Evolutionary conservation across 2,329 filamentous ascomycete genomes (phyloP), one percentile per base, ranked within the genome.

Genomic region (Claviceps digitariae): DNA sequence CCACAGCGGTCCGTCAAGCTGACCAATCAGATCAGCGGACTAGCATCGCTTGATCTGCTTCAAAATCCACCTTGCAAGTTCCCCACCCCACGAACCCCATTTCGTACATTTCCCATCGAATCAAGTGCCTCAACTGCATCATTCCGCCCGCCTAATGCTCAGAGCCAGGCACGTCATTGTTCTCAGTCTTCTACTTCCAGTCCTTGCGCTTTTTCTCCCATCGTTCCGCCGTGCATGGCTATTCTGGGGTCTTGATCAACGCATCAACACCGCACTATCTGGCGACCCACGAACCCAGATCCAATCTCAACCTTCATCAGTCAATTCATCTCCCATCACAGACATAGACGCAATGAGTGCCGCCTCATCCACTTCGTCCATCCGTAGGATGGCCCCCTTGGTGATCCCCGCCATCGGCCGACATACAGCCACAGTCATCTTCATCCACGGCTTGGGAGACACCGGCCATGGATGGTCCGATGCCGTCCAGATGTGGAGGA

Each of bases 351-450:
- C 50, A 21, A 51, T 51, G 49, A 53, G 29, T 36, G 43, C 49
- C 36, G 59, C 63, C n/a, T 54, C 54, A 25, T 49, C 51, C 61
- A 52, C 64, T 43, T 58, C 66, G 7, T 55, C 56, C n/a, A 50
- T 68, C 36, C 56, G 63, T n/a, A 63, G 67, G 43, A 52, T 66
- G 25, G 66, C 70, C 17, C 81, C 82, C 15, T 74, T 93, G 52
- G 77, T 93, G 21, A 83, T 95, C 56, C 87, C 88, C 29, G 87
- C 90, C 43, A 73, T 87, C 36, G 86, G 81, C 65, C 82, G 81
- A 65, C 93, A 97, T 71, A 96, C 93, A 40, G 90, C 90, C 25
- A 96, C 91, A 3, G 86, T 97, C 62, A 97, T 98, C 63, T 90
- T 96, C 70, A 78, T 87, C 51, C 93, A 98, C 68, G 93, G 93